These are phyloP conservation scores for Alternaria sp. DNA, from an alignment of 2,329 filamentous ascomycete species.

Conservation along the genomic window DNA sequence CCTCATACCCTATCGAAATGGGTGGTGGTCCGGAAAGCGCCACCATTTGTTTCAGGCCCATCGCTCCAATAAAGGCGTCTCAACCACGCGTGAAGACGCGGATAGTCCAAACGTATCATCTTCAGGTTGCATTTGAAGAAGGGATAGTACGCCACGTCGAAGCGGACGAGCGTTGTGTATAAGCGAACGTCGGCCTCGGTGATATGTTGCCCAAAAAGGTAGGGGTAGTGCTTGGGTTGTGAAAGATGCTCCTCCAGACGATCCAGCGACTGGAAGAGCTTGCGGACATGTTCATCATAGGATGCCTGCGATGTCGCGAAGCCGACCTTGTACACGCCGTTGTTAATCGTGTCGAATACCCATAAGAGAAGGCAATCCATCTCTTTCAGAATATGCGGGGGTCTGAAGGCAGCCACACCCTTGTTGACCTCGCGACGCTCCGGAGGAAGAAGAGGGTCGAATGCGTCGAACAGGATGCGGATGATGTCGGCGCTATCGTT, in stretches of 20 bases:
- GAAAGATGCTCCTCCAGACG: constrained; percentile 74
- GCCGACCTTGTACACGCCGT: constrained; percentile 67
- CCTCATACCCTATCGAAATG: constrained; percentile 32
- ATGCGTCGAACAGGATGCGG: constrained; percentile 41
- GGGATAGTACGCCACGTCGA: constrained; percentile 60
- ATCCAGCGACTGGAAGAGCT: constrained; percentile 80
- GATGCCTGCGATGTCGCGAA: constrained; percentile 85
- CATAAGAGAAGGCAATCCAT: constrained; percentile 83
- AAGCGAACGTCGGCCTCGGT: constrained; percentile 59
- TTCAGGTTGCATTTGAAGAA: constrained; percentile 80
- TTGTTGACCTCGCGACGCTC: constrained; percentile 63
- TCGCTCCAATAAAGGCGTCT: constrained; percentile 81
- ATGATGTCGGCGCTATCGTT: constrained; percentile 47
- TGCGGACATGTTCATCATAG: constrained; percentile 75
- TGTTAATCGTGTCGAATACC: constrained; percentile 72
- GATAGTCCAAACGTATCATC: constrained; percentile 85
- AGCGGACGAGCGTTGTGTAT: constrained; percentile 65
- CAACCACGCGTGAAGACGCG: constrained; percentile 79
- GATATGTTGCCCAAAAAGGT: constrained; percentile 71
- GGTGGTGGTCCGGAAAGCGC: constrained; percentile 39
- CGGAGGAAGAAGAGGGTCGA: constrained; percentile 39
- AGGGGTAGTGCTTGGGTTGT: constrained; percentile 61
- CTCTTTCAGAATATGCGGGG: constrained; percentile 64
- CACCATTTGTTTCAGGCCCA: constrained; percentile 32
- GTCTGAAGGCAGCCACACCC: constrained; percentile 69